Conservation (phyloP, 495 filamentous ascomycete genomes). For the Mytilinidion resinicola region DNA sequence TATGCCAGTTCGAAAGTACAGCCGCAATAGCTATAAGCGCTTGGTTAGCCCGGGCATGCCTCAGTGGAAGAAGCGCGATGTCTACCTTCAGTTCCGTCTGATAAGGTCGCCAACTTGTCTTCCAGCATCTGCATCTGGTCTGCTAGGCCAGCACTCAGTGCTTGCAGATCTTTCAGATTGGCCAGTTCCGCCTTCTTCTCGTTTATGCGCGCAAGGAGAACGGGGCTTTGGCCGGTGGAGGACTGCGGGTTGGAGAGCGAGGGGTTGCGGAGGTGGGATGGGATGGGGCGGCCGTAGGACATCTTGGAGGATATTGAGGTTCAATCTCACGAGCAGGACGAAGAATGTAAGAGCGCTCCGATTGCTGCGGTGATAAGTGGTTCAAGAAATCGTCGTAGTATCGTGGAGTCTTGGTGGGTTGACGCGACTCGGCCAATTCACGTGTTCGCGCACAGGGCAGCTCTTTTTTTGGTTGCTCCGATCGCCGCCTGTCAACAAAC, state of each 20-base stretch:
- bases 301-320: conserved; percentile 32
- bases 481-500: too few species aligned
- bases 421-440: conserved; percentile 3
- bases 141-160: conserved; percentile 80
- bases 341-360: too few species aligned
- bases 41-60: conserved; percentile 14
- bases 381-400: background rate
- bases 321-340: background rate
- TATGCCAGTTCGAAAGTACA: conserved; percentile 93
- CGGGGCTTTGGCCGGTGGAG: conserved; percentile 64
- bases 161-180: conserved; percentile 76
- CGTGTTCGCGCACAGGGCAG: background rate
- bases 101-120: conserved; percentile 77
- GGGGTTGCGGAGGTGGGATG: conserved; percentile 56
- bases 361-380: background rate
- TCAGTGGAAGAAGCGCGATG: background rate
- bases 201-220: conserved; percentile 76
- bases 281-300: conserved; percentile 56
- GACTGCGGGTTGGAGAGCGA: conserved; percentile 46
- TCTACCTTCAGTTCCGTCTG: conserved; percentile 86
- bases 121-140: conserved; percentile 87
- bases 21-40: conserved; percentile 68
- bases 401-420: conserved; percentile 1
- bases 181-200: conserved; percentile 93
- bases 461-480: background rate